Base-by-base conservation (phyloP, 2,329 filamentous ascomycete species). In the Cercospora sp. region DNA sequence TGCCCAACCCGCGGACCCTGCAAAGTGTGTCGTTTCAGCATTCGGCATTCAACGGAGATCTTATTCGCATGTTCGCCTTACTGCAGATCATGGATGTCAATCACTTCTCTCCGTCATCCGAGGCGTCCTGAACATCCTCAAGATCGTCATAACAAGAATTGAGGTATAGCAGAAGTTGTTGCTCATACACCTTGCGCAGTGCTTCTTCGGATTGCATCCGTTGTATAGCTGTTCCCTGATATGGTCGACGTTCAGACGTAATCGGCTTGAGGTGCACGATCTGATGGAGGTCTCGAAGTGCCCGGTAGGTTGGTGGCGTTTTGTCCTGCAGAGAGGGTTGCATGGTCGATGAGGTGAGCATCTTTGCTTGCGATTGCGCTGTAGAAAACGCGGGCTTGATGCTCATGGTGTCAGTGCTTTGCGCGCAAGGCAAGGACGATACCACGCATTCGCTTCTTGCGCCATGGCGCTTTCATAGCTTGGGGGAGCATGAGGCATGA, bases 131-230 rank as follows among this genome's bases (percentile, higher is more conserved):
- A 1, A 68, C 13, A 53, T 66, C 63, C 60, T 63, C 60, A 16
- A 66, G 53, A 40, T 60, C 59, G 36, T 66, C 40, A 26, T 65
- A 60, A 20, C 31, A 30, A 13, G 62, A 61, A 16, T 65, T 53
- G 2, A 68, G 58, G 30, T 65, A 68, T 30, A 59, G 23, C 45
- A 58, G 45, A 12, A 65, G 48, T 23, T 61, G 59, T 5, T 13
- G 16, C 31, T 65, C 66, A 13, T 62, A 65, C 58, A 58, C 59
- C 8, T 28, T 60, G 12, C 66, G 42, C 7, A 65, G 57, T 31
- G 57, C 62, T 59, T 68, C 66, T 31, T 68, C 66, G 26, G 62
- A 65, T 9, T 20, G 48, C 8, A 36, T 57, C 42, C 45, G 31
- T 55, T 40, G 23, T 26, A 48, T 65, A 12, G 26, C 23, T 9